Base-by-base conservation (phyloP, 345 rosid genomes). In the Syzygium grande region DNA sequence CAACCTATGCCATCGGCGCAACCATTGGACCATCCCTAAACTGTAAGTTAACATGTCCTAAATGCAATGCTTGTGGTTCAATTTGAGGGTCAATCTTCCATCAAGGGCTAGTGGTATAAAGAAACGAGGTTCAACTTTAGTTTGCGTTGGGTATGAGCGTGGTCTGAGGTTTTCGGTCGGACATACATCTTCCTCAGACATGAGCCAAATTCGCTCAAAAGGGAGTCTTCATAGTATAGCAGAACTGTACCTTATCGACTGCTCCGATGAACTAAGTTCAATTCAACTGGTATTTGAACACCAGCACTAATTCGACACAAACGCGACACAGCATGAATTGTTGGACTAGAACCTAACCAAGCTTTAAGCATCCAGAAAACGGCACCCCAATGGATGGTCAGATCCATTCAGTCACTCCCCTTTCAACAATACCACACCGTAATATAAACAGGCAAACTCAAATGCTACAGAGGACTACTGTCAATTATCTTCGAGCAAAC, bases 1-100 rank as follows among this genome's bases (percentile, higher is more conserved):
- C 0, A 65, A 65, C 78, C 0, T 65, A 17, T 8, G 1, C 43
- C 3, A 65, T 0, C 0, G 41, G 78, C 78, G 41, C 21, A 65
- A 65, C 78, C 41, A 2, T 3, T 3, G 78, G 2, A 29, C 41
- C 78, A 15, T 15, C 41, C 41, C 77, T 15, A 0, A 65, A 15
- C 11, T 29, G 78, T 15, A 29, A 29, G 11, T 65, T 29, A 29
- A 63, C 22, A 63, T 65, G 78, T 29, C 11, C 41, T 29, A 65
- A 65, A 0, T 65, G 41, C 41, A 29, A 65, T 65, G 41, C 30
- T 65, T 3, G 78, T 15, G 41, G 78, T 65, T 65, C 78, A 63
- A 63, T 63, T 38, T 29, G 46, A 43, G 46, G 46, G 46, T 43
- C 46, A 43, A 43, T 43, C 46, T 43, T 43, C 46, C 3, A 9